Conservation (phyloP, 2,329 filamentous ascomycete species). For the Laburnicola sp. region DNA sequence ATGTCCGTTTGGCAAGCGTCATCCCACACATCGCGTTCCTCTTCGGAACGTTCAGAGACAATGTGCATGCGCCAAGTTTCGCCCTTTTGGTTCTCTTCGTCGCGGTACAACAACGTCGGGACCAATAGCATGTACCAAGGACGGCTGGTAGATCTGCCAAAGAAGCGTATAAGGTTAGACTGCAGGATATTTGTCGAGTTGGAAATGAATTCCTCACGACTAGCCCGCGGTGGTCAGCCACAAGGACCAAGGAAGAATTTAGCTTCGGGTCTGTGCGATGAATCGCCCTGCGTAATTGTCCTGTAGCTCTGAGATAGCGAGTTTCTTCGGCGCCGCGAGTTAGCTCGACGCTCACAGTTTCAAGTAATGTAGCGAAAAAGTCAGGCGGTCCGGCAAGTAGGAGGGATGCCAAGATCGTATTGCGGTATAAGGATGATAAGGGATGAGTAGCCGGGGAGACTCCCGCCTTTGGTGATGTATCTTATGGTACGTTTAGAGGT, state of each 20-base stretch:
- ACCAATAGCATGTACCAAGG: constrained; percentile 23
- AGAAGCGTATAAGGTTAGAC: neutral
- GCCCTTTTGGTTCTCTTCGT: constrained; percentile 32
- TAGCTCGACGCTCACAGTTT: constrained; percentile 33
- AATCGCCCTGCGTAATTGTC: constrained; percentile 37
- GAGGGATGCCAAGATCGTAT: constrained; percentile 50
- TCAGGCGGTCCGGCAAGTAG: constrained; percentile 37
- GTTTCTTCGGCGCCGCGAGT: constrained; percentile 42
- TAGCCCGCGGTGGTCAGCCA: constrained; percentile 34
- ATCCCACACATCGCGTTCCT: constrained; percentile 29
- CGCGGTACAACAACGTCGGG: constrained; percentile 33
- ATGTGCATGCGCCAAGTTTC: constrained; percentile 42
- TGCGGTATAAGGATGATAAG: constrained; percentile 48
- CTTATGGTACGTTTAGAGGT: constrained; percentile 45
- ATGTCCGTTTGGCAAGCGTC: constrained; percentile 44
- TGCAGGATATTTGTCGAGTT: constrained; percentile 34
- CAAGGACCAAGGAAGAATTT: constrained; percentile 33
- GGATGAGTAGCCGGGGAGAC: constrained; percentile 48
- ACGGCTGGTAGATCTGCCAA: neutral
- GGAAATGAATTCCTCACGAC: constrained; percentile 33
- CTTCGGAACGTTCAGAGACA: constrained; percentile 17
- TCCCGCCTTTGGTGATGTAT: constrained; percentile 52
- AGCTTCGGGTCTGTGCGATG: constrained; percentile 18
- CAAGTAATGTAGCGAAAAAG: constrained; percentile 29
- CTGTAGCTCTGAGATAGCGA: constrained; percentile 28